Evolutionary conservation across 345 rosid species (phyloP), one percentile per base, ranked within the genome.

Genomic region (Heritiera littoralis): DNA sequence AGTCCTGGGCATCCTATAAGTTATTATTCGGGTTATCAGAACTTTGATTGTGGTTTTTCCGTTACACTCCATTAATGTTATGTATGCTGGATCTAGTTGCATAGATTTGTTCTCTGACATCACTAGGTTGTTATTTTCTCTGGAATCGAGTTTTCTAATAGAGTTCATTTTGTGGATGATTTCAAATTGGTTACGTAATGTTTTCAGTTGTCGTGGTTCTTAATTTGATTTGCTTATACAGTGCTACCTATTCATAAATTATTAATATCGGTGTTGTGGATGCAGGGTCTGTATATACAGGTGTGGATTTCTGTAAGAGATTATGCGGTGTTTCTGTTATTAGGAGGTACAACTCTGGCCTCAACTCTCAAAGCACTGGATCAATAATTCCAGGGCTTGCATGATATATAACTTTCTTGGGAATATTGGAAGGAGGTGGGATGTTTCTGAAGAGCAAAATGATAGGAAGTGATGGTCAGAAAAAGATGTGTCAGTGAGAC

Each of bases 291-390:
- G 98, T 96, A 28, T 96, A 96, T 86, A 90, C 95, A 41, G 99
- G 99, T 74, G 98, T 95, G 86, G 98, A 95, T 84, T 95, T 95
- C 89, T 95, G 98, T 86, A 95, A 95, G 87, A 90, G 97, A 82
- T 83, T 95, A 79, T 95, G 98, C 54, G 98, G 98, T 77, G 98
- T 95, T 72, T 93, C 98, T 54, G 94, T 95, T 74, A 93, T 92
- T 80, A 89, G 99, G 85, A 92, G 98, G 96, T 95, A 90, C 69
- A 64, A 68, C 28, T 79, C 41, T 66, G 66, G 70, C 75, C 80
- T 78, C 49, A 82, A 49, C 78, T 71, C 64, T 81, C 75, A 45
- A 40, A 69, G 56, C n/a, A 43, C 11, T 12, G 23, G 32, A 60
- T 23, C 17, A 51, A 5, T 49, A 41, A 4, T 74, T 66, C 20